Evolutionary conservation across 371 early-diverging fungal genomes (phyloP), one percentile per base, ranked within the genome.

Genomic region (Fennellomyces sp.): DNA sequence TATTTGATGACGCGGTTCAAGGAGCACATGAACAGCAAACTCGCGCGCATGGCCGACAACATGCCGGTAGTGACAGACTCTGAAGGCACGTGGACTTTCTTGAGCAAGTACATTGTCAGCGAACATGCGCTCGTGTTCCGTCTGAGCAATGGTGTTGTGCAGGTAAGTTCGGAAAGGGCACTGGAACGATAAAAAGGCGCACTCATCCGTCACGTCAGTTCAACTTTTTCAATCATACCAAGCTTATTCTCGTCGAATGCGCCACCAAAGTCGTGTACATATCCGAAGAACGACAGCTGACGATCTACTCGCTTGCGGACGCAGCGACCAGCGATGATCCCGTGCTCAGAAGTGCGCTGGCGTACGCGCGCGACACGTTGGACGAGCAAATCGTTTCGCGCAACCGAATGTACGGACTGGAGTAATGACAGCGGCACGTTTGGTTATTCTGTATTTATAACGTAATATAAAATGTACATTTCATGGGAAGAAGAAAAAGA

Each of bases 181-280:
- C n/a, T n/a, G n/a, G n/a, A n/a, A n/a, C n/a, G n/a, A n/a, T n/a
- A n/a, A n/a, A n/a, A n/a, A n/a, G n/a, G n/a, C n/a, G n/a, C n/a
- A n/a, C 25, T 58, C 26, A 30, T 36, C 41, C 13, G 28, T 7
- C 55, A 13, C 23, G 29, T 23, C 67, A 90, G 89, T 67, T 94
- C 60, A 92, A 89, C 62, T 83, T 93, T 63, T 81, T 76, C 56
- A 86, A 91, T 61, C 91, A 90, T 60, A 77, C 81, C 7, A 93
- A 92, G 66, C 68, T 94, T 31, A 78, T 93, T 15, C 57, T 94
- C 19, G 78, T 78, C 30, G 63, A 80, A 57, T 80, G 81, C 48
- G 89, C 75, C 10, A 52, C 50, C 11, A 59, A 68, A n/a, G 65
- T 88, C 7, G 77, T 87, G 8, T 84, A 73, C 58, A 78, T 89